Conservation (phyloP, 805 yeast species). For the Cyberlindnera suaveolens region DNA sequence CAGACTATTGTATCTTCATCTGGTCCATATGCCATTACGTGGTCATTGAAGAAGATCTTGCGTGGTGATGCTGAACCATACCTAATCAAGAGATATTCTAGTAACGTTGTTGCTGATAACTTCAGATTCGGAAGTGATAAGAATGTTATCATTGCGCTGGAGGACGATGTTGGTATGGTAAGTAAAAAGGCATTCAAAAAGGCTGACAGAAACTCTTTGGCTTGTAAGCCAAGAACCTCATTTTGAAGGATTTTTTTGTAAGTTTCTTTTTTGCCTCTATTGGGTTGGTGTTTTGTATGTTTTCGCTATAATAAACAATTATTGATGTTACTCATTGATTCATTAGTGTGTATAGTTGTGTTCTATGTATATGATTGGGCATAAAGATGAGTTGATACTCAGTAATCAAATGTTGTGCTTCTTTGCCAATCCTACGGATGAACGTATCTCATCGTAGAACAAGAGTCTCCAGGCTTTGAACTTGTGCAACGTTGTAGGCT, state of each 20-base stretch:
- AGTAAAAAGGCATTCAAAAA: constrained; percentile 50
- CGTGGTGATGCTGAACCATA: constrained; percentile 51
- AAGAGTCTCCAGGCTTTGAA: constrained; percentile 53
- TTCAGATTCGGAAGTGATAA: constrained; percentile 70
- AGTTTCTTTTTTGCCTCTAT: too few relatives aligned
- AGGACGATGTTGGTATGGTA: constrained; percentile 71
- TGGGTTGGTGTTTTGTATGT: too few relatives aligned
- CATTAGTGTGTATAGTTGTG: too few relatives aligned
- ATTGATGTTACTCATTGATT: too few relatives aligned
- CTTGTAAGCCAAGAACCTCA: constrained; percentile 9
- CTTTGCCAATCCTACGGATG: constrained; percentile 41
- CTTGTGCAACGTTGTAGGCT: constrained; percentile 50
- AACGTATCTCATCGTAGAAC: constrained; percentile 56
- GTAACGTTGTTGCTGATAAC: constrained; percentile 65
- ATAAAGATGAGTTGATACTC: background rate
- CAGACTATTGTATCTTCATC: constrained; percentile 69
- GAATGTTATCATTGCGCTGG: constrained; percentile 66
- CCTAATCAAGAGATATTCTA: constrained; percentile 54
- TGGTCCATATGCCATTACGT: constrained; percentile 77
- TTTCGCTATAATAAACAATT: too few relatives aligned
- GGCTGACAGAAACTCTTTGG: constrained; percentile 45
- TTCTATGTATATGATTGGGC: too few relatives aligned
- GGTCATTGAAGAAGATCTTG: constrained; percentile 63
- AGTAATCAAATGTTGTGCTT: constrained; percentile 11
- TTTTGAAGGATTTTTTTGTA: background rate